These are phyloP conservation scores for Cladosporium sp. DNA, from an alignment of 2,329 filamentous ascomycete species.

Conservation along the genomic window DNA sequence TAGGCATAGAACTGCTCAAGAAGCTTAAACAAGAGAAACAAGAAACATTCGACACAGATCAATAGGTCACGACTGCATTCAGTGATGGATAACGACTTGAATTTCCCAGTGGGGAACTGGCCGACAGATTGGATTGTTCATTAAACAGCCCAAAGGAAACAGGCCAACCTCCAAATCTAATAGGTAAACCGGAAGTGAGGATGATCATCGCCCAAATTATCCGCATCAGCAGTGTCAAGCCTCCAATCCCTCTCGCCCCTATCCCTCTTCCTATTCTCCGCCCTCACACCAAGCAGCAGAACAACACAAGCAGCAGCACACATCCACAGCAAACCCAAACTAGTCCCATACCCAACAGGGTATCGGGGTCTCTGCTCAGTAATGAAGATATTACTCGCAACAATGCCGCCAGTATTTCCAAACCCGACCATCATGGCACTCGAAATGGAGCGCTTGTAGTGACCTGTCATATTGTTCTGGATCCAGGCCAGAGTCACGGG, in stretches of 20 bases:
- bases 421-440: slow-evolving; percentile 51
- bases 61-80: too few species aligned
- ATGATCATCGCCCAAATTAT: slow-evolving; percentile 51
- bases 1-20: too few species aligned
- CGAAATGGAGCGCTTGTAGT: slow-evolving; percentile 54
- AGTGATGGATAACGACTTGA: too few species aligned
- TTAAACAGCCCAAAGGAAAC: too few species aligned
- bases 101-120: too few species aligned
- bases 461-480: slow-evolving; percentile 53
- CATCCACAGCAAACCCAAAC: slow-evolving; percentile 46
- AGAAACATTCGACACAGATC: too few species aligned
- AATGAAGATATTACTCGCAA: slow-evolving; percentile 51
- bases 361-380: slow-evolving; percentile 46
- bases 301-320: slow-evolving; percentile 38
- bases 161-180: too few species aligned
- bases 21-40: too few species aligned
- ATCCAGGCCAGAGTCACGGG: slow-evolving; percentile 56
- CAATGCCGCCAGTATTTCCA: slow-evolving; percentile 49
- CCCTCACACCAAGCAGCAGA: slow-evolving; percentile 39
- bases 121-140: too few species aligned
- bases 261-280: slow-evolving; percentile 46
- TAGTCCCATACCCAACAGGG: slow-evolving; percentile 47
- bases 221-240: slow-evolving; percentile 38
- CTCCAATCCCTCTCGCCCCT: slow-evolving; percentile 44
- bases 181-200: slow-evolving; percentile 44